Conservation (phyloP, 2,329 filamentous ascomycete genomes). For the Trichophyton mentagrophytes region DNA sequence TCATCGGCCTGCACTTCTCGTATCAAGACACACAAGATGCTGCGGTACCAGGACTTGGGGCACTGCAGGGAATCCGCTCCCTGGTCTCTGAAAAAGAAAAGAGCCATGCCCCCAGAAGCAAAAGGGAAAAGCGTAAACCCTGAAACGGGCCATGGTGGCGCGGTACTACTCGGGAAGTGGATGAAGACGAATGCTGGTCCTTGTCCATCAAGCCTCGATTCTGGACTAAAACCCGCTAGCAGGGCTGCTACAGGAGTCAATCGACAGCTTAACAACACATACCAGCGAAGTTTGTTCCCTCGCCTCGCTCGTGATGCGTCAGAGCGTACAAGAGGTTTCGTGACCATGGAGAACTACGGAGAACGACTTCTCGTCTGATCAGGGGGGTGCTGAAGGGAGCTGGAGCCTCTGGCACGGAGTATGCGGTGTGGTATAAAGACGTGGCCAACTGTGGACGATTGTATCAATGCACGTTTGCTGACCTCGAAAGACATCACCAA, state of each 20-base stretch:
- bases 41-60: background rate
- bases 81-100: background rate
- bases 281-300: slow-evolving; percentile 1
- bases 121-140: background rate
- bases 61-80: background rate
- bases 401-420: background rate
- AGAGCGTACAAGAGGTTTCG: slow-evolving; percentile 1
- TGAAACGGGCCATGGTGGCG: slow-evolving; percentile 1
- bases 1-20: background rate
- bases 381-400: background rate
- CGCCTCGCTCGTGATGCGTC: background rate
- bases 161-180: slow-evolving; percentile 4
- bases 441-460: background rate
- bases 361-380: background rate
- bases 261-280: background rate
- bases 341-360: background rate
- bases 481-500: background rate
- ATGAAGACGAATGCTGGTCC: background rate
- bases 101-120: background rate
- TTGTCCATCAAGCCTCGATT: background rate
- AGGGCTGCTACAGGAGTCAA: slow-evolving; percentile 1
- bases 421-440: background rate
- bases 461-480: background rate
- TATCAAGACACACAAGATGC: slow-evolving; percentile 1
- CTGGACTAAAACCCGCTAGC: background rate